phyloP scores from a whole-genome alignment of 2,329 filamentous ascomycete genomes.

The Akanthomyces lecanii region DNA sequence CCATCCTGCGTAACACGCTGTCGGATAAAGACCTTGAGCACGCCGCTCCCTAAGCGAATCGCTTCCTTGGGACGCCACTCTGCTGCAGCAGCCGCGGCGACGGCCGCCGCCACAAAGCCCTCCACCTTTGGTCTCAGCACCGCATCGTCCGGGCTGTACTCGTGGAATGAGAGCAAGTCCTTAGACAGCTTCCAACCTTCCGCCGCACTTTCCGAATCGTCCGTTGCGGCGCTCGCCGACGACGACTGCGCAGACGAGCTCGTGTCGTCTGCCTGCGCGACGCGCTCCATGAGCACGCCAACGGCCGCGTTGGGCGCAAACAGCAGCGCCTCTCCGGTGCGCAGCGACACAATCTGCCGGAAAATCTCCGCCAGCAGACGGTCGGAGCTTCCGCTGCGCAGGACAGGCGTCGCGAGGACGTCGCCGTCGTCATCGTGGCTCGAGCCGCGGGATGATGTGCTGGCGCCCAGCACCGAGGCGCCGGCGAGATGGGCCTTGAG shows the following conservation, averaged over 20 bases:
- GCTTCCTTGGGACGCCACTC: background rate
- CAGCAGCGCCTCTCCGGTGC: conserved; percentile 42
- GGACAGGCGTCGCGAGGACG: background rate
- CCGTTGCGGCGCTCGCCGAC: background rate
- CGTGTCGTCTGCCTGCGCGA: background rate
- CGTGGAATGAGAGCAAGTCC: background rate
- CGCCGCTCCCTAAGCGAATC: conserved; percentile 32
- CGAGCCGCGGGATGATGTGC: background rate
- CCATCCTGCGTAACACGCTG: conserved; percentile 42
- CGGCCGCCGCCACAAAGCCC: no score
- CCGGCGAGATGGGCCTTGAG: conserved; percentile 39
- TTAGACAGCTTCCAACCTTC: background rate
- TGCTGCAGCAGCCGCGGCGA: background rate
- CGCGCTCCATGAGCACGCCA: conserved; percentile 23
- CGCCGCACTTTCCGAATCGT: background rate
- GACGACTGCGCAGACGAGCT: background rate
- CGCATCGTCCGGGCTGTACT: background rate
- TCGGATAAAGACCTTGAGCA: conserved; percentile 39
- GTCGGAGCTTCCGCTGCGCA: background rate
- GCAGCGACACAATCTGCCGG: conserved; percentile 38
- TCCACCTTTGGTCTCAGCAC: background rate
- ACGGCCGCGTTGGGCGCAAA: conserved; percentile 43
- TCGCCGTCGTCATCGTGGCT: background rate
- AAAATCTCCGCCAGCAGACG: conserved; percentile 31
- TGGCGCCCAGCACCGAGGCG: conserved; percentile 8